Base-by-base conservation (phyloP, 768 basidiomycete species). In the Glaciozyma antarctica region DNA sequence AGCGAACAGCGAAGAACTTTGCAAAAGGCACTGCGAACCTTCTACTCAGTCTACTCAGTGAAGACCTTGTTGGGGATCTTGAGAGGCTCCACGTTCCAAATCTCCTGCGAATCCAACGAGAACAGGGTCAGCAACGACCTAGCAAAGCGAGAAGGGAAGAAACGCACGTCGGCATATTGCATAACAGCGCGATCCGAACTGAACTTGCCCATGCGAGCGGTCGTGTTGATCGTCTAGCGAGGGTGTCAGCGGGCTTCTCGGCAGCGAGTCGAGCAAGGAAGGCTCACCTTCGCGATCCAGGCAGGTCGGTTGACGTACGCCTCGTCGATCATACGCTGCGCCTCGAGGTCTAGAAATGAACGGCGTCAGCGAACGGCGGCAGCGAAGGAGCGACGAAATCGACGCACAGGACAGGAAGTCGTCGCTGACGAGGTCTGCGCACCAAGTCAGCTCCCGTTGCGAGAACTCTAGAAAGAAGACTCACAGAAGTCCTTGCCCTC, bases 151-250 rank as follows among this genome's bases (percentile, higher is more conserved):
- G 30, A 16, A 55, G 13, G 16, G 26, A 13, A 1, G 30, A 24
- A 3, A 26, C 61, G 52, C n/a, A 62, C 64, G 9, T 94, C 90
- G 2, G 90, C 91, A 72, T 94, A 94, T 75, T 91, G 88, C 71
- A 85, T 84, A 74, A 95, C 93, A 5, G 90, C 88, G 60, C 93
- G 82, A 75, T 98, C 94, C 43, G 88, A 89, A 76, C 90, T 91
- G 81, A 97, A 97, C 74, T 92, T 93, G 76, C 91, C 92, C 92
- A 95, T 97, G 84, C 86, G 71, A 58, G 73, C 70, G 15, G 73
- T 67, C 17, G 73, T 76, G 65, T 75, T 60, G 66, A 76, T 58
- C 61, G 66, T 7, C 8, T 19, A 72, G 2, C 5, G 5, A 45
- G 3, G 6, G 21, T 30, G 8, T 17, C 34, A 62, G 43, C 30